Base-by-base conservation (phyloP, 2,329 filamentous ascomycete genomes). In the Alternaria infectoria region DNA sequence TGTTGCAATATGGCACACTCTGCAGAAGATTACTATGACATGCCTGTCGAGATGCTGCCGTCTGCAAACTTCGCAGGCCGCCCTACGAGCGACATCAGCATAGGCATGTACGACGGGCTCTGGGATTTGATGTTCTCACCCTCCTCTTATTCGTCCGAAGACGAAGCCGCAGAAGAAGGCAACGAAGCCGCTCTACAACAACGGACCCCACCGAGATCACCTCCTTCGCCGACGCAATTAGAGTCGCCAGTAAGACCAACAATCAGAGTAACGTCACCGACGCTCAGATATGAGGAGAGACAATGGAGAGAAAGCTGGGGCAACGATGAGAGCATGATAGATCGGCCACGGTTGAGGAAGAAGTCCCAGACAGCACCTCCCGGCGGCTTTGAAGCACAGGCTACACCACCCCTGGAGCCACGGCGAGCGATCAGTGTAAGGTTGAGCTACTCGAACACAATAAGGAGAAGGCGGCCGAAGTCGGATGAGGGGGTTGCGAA, bases 381-480 rank as follows among this genome's bases (percentile, higher is more conserved):
- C 49, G 69, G 68, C 40, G 45, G 58, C 8, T 57, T 71, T 30
- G 32, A 46, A 21, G 36, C 65, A 17, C 32, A 50, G 6, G 56
- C 50, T 12, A 59, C 54, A 43, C 50, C 54, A 44, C 69, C 71
- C 23, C 66, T 74, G 26, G 66, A 60, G 19, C 73, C 71, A 28
- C 69, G 73, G 62, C 67, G 74, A 69, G 75, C 71, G 17, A 69
- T 76, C 51, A 75, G 76, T 59, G 68, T 66, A 44, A 72, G 69
- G 52, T 13, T 66, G 45, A 62, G 62, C 4, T 36, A 51, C 19
- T 59, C 59, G 26, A 59, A 46, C 11, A 59, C 50, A 15, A 46
- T 44, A 6, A 55, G 46, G n/a, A 63, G 46, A 19, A 66, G 32
- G 11, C 44, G 52, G 9, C 40, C 60, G 13, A 54, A 45, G 30